Percentiles rank a stretch among this genome's conserved stretches.
Evolutionary conservation across 345 rosid genomes (phyloP).

Genomic region (Abelmoschus esculentus): DNA sequence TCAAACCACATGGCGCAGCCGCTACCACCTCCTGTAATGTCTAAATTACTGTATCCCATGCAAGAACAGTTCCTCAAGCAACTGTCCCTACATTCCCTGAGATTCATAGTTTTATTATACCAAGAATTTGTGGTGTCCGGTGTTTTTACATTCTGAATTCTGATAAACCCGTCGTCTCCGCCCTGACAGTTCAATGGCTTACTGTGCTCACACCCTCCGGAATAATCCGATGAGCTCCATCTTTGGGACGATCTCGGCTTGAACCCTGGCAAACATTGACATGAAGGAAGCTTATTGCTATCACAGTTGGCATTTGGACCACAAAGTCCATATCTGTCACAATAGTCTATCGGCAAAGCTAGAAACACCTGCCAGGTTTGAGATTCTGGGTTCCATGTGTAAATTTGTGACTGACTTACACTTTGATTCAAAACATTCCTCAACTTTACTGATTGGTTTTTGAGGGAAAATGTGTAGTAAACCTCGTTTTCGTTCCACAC

Average conservation of each 20-base stretch:
- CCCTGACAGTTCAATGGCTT: slow-evolving; percentile 23
- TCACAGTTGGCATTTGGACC: slow-evolving; percentile 35
- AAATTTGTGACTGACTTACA: not conserved
- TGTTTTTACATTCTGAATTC: slow-evolving; percentile 25
- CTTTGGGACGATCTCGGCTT: slow-evolving; percentile 18
- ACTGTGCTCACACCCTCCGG: slow-evolving; percentile 33
- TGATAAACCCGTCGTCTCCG: slow-evolving; percentile 28
- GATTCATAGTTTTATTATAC: slow-evolving; percentile 9
- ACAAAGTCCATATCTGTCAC: slow-evolving; percentile 16
- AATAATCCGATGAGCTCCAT: slow-evolving; percentile 34
- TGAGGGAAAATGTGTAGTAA: slow-evolving; percentile 24
- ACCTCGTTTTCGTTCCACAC: slow-evolving; percentile 21
- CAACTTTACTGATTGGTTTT: not conserved
- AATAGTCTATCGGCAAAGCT: not conserved
- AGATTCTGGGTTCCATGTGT: slow-evolving; percentile 2
- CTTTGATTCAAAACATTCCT: slow-evolving; percentile 4
- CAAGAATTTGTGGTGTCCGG: slow-evolving; percentile 32
- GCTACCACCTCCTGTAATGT: slow-evolving; percentile 7
- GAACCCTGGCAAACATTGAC: slow-evolving; percentile 36
- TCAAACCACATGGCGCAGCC: slow-evolving; percentile 16
- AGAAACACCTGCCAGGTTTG: not conserved
- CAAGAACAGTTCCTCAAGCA: slow-evolving; percentile 20
- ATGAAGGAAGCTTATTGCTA: slow-evolving; percentile 28
- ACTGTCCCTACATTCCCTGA: slow-evolving; percentile 1
- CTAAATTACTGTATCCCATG: slow-evolving; percentile 4